These are phyloP conservation scores for Camillea tinctor DNA, from an alignment of 2,329 filamentous ascomycete species.

Conservation along the genomic window DNA sequence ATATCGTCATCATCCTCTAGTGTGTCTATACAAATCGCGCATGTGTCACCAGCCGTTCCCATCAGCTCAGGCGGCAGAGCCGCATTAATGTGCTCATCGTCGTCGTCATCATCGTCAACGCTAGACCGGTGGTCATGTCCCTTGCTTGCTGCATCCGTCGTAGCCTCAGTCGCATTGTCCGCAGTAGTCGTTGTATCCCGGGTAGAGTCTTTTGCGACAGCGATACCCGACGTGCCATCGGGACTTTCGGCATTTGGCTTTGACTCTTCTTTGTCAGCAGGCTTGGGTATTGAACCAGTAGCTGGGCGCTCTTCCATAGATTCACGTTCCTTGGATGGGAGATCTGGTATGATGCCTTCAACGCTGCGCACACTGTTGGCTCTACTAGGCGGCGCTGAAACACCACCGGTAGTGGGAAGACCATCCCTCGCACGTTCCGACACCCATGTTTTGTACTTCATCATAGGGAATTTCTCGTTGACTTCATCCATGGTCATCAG, in stretches of 20 bases:
- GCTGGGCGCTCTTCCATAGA: conserved; percentile 43
- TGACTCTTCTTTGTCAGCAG: conserved; percentile 29
- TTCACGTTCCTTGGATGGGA: conserved; percentile 44
- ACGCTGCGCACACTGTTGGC: conserved; percentile 71
- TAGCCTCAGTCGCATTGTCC: conserved; percentile 22
- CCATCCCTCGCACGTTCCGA: conserved; percentile 79
- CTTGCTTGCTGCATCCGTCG: conserved; percentile 25
- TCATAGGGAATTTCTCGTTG: conserved; percentile 92
- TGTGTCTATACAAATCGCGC: conserved; percentile 92
- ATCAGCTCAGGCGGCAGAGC: conserved; percentile 80
- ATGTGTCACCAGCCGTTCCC: conserved; percentile 82
- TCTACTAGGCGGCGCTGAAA: conserved; percentile 71
- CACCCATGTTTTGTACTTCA: conserved; percentile 96
- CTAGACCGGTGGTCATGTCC: conserved; percentile 24
- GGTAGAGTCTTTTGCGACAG: background rate
- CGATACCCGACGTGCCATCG: conserved; percentile 25
- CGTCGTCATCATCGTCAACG: conserved; percentile 62
- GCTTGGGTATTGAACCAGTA: conserved; percentile 25
- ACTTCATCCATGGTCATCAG: conserved; percentile 99
- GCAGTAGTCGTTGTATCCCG: background rate
- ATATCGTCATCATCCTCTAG: conserved; percentile 96
- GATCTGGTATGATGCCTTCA: conserved; percentile 51
- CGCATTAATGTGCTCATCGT: conserved; percentile 79
- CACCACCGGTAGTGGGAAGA: conserved; percentile 78
- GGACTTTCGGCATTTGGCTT: conserved; percentile 18